Evolutionary conservation across 2,329 filamentous ascomycete species (phyloP), one percentile per base, ranked within the genome.

Genomic region (Penicillium hordei): DNA sequence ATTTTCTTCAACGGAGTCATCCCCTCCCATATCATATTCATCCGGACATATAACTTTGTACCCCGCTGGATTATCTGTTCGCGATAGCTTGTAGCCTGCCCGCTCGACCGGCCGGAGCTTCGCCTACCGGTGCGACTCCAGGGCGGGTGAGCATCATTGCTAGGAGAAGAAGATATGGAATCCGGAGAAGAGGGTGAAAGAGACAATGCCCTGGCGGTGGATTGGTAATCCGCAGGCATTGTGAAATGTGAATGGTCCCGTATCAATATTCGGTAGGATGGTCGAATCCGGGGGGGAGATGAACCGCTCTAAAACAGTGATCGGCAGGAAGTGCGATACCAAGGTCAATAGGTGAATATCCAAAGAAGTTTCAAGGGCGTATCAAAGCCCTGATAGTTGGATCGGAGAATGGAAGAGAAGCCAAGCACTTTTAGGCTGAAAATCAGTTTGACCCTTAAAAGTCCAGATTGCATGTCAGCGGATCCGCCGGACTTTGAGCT

Each of bases 1-100:
- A 86, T 74, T 65, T 84, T 84, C 73, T 95, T 88, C 55, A 85
- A 68, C 1, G 83, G 63, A 2, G 71, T 76, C 75, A 81, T 74
- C 48, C 69, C 69, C 48, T 68, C 62, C 70, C 75, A 78, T 39
- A 74, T 68, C 34, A 68, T 66, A 39, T 60, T 60, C 10, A 74
- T 52, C 8, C 70, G 71, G 42, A 70, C 70, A 56, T 71, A 74
- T 25, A 72, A 54, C 40, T 67, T 67, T 55, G 73, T 72, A 7
- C 70, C 71, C 45, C 71, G 72, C 29, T 73, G 70, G 52, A 79
- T 70, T 17, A 74, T 61, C 45, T 70, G 71, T 58, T 78, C 76
- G 36, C 77, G 71, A 48, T 75, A 64, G 60, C 67, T 63, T 51
- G 67, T 64, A 43, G 66, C 56, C 31, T 70, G 71, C 25, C 67